Conservation (phyloP, 768 basidiomycete species). For the Termitomyces heimii region DNA sequence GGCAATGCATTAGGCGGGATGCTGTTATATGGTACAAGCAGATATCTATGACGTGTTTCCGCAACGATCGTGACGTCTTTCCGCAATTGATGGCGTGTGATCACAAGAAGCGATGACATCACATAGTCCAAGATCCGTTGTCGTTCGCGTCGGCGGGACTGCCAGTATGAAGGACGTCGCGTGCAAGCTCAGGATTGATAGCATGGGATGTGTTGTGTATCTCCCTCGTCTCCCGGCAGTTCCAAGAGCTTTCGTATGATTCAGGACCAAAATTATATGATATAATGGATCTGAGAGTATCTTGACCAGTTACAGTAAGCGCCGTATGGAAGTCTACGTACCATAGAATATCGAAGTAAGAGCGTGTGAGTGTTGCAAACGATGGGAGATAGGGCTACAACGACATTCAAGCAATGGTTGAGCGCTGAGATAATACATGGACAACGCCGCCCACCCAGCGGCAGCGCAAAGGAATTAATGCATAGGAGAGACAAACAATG, state of each 20-base stretch:
- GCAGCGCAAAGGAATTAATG: not conserved
- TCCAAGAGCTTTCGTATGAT: not conserved
- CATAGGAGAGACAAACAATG: not conserved
- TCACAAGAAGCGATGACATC: not conserved
- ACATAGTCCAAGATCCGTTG: not conserved
- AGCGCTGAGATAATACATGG: not conserved
- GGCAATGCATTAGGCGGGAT: not conserved
- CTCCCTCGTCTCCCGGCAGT: not conserved
- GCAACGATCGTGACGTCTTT: not conserved
- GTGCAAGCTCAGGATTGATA: not conserved
- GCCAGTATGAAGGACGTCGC: no score
- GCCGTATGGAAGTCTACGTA: not conserved
- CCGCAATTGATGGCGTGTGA: not conserved
- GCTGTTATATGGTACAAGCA: constrained; percentile 7
- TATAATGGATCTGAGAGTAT: not conserved
- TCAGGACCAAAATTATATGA: not conserved
- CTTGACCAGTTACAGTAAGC: not conserved
- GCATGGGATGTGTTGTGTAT: not conserved
- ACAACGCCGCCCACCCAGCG: not conserved
- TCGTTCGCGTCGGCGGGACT: not conserved
- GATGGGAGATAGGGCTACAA: constrained; percentile 6
- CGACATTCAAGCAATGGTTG: not conserved
- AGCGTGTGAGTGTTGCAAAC: not conserved
- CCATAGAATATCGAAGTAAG: not conserved
- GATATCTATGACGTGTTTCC: constrained; percentile 5